Base-by-base conservation (phyloP, 257 asterid species). In the Solanum dulcamara region DNA sequence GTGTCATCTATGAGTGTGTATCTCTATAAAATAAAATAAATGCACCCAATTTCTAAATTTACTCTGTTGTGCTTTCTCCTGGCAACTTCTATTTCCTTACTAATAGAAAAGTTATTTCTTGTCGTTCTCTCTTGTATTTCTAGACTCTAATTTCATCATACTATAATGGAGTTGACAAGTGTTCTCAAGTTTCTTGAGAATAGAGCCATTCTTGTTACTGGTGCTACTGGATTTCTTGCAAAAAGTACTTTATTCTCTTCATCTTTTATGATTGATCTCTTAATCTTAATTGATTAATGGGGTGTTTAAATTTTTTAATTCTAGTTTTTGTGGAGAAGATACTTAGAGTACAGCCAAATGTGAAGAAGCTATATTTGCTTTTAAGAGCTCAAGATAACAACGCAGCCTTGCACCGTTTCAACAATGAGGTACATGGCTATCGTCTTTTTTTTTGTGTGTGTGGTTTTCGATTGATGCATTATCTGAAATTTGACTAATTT, bases 311-410 rank as follows among this genome's bases (percentile, higher is more conserved):
- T 12, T n/a, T 17, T 15, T 46, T 50, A 0, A 0, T 18, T 10
- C 1, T 85, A 92, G 96, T 91, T 60, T 88, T 91, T 18, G 70
- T 88, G 24, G 96, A 92, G 88, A 92, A 92, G 88, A 91, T 92
- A 59, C 51, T 92, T 38, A 91, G 96, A 86, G 96, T 93, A 28
- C 94, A 93, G 87, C 96, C 96, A 71, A 88, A 92, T 7, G 90
- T 91, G 88, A 88, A 91, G 90, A 92, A 87, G 87, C 85, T 92
- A 0, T 90, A 90, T 90, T 92, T 93, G 72, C 90, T 93, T 40
- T 44, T 93, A 77, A 91, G 96, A 75, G 96, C 96, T 84, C 83
- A 86, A 40, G 94, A 92, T 87, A 70, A 85, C 42, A 28, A 82
- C 1, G 90, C 97, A 82, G 97, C 94, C 53, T 79, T 88, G 5